A percentile compares a stretch with the other conserved stretches of the same genome.
Evolutionary conservation across 225 moss, liverwort and hornwort species (phyloP).

Genomic region (Pseudisothecium myosuroides): DNA sequence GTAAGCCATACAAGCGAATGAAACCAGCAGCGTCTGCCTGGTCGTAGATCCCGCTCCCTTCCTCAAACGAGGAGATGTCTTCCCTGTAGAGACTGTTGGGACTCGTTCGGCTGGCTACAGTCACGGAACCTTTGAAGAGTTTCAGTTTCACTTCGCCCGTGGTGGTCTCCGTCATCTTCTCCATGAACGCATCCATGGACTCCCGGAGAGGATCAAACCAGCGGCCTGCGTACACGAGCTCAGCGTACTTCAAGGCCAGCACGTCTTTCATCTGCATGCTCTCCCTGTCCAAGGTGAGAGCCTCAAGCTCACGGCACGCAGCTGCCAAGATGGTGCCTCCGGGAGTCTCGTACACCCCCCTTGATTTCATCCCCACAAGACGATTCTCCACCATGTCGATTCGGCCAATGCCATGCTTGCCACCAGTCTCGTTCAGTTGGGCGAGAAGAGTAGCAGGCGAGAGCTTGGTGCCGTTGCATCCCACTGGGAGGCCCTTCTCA

Average conservation of each 20-base stretch:
- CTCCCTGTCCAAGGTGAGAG: constrained; percentile 87
- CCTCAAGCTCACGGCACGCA: constrained; percentile 76
- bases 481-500: constrained; percentile 64
- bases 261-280: constrained; percentile 82
- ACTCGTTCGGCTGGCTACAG: constrained; percentile 59
- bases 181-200: constrained; percentile 94
- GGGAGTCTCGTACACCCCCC: constrained; percentile 93
- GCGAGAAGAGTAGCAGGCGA: constrained; percentile 70
- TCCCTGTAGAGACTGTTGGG: constrained; percentile 83
- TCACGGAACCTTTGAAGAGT: constrained; percentile 71
- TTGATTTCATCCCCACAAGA: constrained; percentile 87
- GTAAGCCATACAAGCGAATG: constrained; percentile 84
- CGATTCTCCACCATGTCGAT: constrained; percentile 97
- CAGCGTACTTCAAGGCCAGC: constrained; percentile 83
- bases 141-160: constrained; percentile 78
- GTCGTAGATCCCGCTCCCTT: constrained; percentile 85
- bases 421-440: constrained; percentile 62
- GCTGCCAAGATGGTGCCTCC: constrained; percentile 80
- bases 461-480: constrained; percentile 32
- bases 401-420: constrained; percentile 76
- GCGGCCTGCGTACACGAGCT: constrained; percentile 82
- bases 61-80: constrained; percentile 96
- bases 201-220: constrained; percentile 97
- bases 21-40: constrained; percentile 94
- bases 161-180: constrained; percentile 77